Evolutionary conservation across 192 early-diverging fungal genomes (phyloP).

Genomic region (Cladochytrium replicatum): DNA sequence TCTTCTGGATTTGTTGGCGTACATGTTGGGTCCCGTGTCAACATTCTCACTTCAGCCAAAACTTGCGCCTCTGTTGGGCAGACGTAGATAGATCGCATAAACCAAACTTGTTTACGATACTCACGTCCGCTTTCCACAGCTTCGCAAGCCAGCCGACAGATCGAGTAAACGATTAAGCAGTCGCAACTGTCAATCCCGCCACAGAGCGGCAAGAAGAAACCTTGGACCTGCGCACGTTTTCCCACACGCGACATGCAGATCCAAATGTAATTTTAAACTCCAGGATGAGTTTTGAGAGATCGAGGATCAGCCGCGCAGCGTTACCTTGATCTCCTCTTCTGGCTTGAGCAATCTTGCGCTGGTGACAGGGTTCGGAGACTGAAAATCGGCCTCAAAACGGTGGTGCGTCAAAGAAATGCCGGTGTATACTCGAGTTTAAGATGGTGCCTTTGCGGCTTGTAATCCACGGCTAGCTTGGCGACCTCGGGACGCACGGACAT

Average conservation of each 20-base stretch:
- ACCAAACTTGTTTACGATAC: not conserved
- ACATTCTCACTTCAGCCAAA: constrained; percentile 57
- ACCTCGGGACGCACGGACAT: constrained; percentile 72
- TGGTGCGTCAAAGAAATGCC: constrained; percentile 16
- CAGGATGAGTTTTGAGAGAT: not conserved
- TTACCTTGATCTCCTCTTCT: constrained; percentile 76
- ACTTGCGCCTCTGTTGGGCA: constrained; percentile 50
- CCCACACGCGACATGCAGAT: constrained; percentile 99
- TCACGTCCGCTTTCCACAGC: constrained; percentile 49
- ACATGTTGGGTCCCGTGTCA: constrained; percentile 49
- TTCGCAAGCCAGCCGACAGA: constrained; percentile 73
- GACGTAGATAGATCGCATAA: constrained; percentile 1
- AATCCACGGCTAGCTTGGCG: constrained; percentile 61
- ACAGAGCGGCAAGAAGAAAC: constrained; percentile 91
- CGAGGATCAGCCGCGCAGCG: not conserved
- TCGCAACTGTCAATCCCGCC: constrained; percentile 96
- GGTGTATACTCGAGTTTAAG: constrained; percentile 61
- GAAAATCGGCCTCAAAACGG: constrained; percentile 12
- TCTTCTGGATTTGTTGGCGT: constrained; percentile 70
- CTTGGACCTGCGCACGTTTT: constrained; percentile 88
- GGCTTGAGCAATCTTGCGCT: constrained; percentile 54
- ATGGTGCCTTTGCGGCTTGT: constrained; percentile 57
- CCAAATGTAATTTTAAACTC: constrained; percentile 43
- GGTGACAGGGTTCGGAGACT: constrained; percentile 32
- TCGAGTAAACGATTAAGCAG: constrained; percentile 81